These are phyloP conservation scores for Calcarisporium arbuscula DNA, from an alignment of 2,329 filamentous ascomycete genomes.

Conservation along the genomic window DNA sequence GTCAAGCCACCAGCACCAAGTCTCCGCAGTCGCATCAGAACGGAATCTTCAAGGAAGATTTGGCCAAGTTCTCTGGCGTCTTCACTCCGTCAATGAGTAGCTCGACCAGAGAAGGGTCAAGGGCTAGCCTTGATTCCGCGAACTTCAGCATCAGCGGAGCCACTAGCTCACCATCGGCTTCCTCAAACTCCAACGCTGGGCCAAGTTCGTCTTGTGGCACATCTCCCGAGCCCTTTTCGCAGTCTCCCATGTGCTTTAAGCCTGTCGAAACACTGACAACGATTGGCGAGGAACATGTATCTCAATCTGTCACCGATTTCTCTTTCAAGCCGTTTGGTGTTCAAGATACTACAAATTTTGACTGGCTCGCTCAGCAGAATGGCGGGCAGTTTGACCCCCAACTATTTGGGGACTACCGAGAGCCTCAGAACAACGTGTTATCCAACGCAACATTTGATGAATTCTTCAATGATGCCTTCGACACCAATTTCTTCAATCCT, in stretches of 20 bases:
- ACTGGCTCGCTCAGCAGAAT: conserved; percentile 75
- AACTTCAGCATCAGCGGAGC: conserved; percentile 43
- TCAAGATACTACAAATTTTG: conserved; percentile 45
- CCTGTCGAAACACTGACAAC: conserved; percentile 56
- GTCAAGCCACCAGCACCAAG: too few species aligned
- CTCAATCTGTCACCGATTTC: conserved; percentile 28
- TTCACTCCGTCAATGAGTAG: conserved; percentile 52
- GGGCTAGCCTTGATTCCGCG: conserved; percentile 44
- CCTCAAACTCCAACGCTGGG: conserved; percentile 53
- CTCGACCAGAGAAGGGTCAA: conserved; percentile 39
- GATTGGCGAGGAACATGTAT: conserved; percentile 58
- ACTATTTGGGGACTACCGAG: conserved; percentile 86
- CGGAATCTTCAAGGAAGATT: conserved; percentile 36
- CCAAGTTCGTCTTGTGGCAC: conserved; percentile 66
- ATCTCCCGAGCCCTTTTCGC: conserved; percentile 68
- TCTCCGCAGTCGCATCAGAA: conserved; percentile 11
- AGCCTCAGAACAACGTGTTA: conserved; percentile 77
- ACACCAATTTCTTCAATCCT: conserved; percentile 73
- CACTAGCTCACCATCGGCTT: conserved; percentile 59
- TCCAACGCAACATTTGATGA: conserved; percentile 65
- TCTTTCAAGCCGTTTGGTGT: conserved; percentile 24
- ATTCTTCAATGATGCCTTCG: conserved; percentile 70
- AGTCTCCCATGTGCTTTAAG: conserved; percentile 63
- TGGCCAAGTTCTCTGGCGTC: conserved; percentile 49
- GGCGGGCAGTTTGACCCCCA: conserved; percentile 85